phyloP scores from a whole-genome alignment of 2,329 filamentous ascomycete genomes.

The Tolypocladium pustulatum region DNA sequence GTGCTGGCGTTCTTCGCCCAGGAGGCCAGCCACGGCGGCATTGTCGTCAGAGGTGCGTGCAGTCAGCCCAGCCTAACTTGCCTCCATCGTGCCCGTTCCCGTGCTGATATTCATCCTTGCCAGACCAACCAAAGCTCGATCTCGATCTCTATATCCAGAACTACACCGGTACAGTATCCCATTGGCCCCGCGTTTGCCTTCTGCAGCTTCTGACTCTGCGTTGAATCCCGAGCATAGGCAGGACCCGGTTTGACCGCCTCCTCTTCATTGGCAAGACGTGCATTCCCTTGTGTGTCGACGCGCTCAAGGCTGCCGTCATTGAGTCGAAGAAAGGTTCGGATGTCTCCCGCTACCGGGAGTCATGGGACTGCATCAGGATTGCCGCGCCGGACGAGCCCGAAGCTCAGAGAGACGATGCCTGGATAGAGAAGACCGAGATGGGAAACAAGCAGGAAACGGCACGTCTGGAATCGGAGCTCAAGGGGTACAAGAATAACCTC shows the following conservation, averaged over 20 bases:
- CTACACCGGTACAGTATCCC: constrained; percentile 56
- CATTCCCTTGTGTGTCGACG: constrained; percentile 65
- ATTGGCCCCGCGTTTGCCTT: not conserved
- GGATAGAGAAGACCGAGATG: constrained; percentile 60
- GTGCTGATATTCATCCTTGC: not conserved
- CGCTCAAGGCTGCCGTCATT: constrained; percentile 63
- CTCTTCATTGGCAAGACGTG: constrained; percentile 72
- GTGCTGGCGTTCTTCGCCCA: constrained; percentile 33
- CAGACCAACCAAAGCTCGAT: constrained; percentile 79
- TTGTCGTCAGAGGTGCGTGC: constrained; percentile 36
- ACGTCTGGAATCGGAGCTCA: constrained; percentile 74
- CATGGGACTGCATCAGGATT: constrained; percentile 52
- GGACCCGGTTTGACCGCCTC: constrained; percentile 72
- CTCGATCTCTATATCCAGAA: constrained; percentile 85
- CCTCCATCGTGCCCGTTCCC: not conserved
- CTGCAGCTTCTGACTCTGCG: not conserved
- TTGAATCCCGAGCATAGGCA: constrained; percentile 43
- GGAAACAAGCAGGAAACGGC: constrained; percentile 59
- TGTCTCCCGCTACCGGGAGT: constrained; percentile 57
- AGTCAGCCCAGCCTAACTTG: not conserved
- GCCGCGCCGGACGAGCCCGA: constrained; percentile 59
- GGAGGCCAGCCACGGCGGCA: constrained; percentile 33
- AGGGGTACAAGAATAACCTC: constrained; percentile 90
- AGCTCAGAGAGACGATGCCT: constrained; percentile 56
- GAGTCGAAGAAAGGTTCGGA: constrained; percentile 73